Evolutionary conservation across 139 green algal species (phyloP), one percentile per base, ranked within the genome.

Genomic region (Coccomyxa sp.): DNA sequence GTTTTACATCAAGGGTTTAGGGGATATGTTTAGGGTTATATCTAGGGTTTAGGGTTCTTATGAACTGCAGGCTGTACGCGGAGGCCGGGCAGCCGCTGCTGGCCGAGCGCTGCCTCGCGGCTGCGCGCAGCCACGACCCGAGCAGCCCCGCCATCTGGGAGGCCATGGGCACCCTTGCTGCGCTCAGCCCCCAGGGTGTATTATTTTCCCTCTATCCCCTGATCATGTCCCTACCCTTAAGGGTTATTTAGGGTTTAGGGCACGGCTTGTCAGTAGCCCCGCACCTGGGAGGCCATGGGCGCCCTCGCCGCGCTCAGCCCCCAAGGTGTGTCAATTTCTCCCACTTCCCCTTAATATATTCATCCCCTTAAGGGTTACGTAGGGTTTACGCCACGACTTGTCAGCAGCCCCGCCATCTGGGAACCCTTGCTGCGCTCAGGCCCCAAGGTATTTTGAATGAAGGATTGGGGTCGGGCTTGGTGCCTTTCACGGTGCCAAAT

Each of bases 211-310:
- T 58, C 13, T 31, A 31, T 68, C 60, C n/a, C n/a, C n/a, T n/a
- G n/a, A n/a, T n/a, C n/a, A n/a, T n/a, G n/a, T n/a, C n/a, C n/a
- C n/a, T n/a, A n/a, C n/a, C n/a, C n/a, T n/a, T n/a, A n/a, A n/a
- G n/a, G n/a, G n/a, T n/a, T n/a, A n/a, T n/a, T n/a, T n/a, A n/a
- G n/a, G n/a, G n/a, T n/a, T n/a, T n/a, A n/a, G n/a, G n/a, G n/a
- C n/a, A n/a, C n/a, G n/a, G n/a, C n/a, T n/a, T n/a, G n/a, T n/a
- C n/a, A 79, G 83, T 16, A 82, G 89, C 58, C 84, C 91, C 12
- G 85, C 86, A 88, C 94, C 13, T 97, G 93, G 93, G 93, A 96
- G 84, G 92, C 84, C 9, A 97, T 97, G 93, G 92, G 88, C 0
- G 78, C 90, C 51, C 67, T 92, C 32, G 87, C 91, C 16, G 83